Evolutionary conservation across 2,329 filamentous ascomycete species (phyloP).

Genomic region (Xylariales sp.): DNA sequence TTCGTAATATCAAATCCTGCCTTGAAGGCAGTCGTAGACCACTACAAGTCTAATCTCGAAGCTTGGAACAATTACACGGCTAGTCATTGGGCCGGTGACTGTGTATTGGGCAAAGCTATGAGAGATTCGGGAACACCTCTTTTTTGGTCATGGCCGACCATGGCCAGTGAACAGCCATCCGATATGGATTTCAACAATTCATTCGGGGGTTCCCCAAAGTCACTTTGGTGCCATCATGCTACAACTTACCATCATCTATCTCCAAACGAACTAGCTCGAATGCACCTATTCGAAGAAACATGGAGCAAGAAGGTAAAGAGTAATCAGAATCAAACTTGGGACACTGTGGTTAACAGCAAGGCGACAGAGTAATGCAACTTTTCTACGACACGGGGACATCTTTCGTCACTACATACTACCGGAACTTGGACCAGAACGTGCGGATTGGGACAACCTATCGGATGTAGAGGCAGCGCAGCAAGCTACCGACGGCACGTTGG

Average conservation of each 20-base stretch:
- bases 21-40: slow-evolving; percentile 36
- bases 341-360: no score
- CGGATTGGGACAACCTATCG: slow-evolving; percentile 27
- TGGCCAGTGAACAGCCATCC: slow-evolving; percentile 33
- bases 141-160: slow-evolving; percentile 41
- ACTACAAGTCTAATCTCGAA: slow-evolving; percentile 34
- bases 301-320: slow-evolving; percentile 24
- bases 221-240: slow-evolving; percentile 45
- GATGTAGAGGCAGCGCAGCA: no score
- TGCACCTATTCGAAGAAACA: slow-evolving; percentile 40
- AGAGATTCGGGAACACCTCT: slow-evolving; percentile 38
- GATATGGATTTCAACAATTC: slow-evolving; percentile 36
- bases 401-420: slow-evolving; percentile 23
- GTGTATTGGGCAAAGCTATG: slow-evolving; percentile 43
- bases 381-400: slow-evolving; percentile 24
- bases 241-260: slow-evolving; percentile 44
- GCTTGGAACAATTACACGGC: slow-evolving; percentile 40
- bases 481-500: no score
- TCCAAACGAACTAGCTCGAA: slow-evolving; percentile 32
- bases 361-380: slow-evolving; percentile 13
- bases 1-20: slow-evolving; percentile 47
- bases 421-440: slow-evolving; percentile 14
- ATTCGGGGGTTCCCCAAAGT: slow-evolving; percentile 30
- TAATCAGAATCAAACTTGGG: neutral
- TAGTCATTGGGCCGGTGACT: slow-evolving; percentile 45